Base-by-base conservation (phyloP, 2,329 filamentous ascomycete genomes). In the Fusarium camptoceras region DNA sequence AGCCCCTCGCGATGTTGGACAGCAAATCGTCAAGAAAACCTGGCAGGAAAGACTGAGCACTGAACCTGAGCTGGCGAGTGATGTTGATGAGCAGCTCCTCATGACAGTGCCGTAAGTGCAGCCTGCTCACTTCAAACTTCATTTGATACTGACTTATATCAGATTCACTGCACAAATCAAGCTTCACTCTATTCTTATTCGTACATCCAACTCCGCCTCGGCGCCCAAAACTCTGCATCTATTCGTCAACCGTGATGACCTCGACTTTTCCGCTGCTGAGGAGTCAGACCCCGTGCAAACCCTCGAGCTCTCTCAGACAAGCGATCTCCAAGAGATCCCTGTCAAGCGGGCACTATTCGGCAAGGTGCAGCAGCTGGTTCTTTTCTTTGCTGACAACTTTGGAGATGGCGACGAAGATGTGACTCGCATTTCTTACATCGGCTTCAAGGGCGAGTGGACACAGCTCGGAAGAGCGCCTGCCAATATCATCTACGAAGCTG, bases 331-430 rank as follows among this genome's bases (percentile, higher is more conserved):
- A 79, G 95, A 98, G 78, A 85, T 98, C 8, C 89, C 92, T 0
- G 90, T 99, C 31, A 94, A 93, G 81, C 89, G 96, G n/a, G 93
- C 93, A 6, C 85, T 92, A 24, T 99, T 98, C 85, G 93, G 92
- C 72, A 92, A 91, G 27, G 94, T 94, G n/a, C 91, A 93, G 49
- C 90, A 87, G 22, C 83, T 99, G 66, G 89, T 91, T 16, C 84
- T 99, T 51, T 98, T 98, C 83, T 92, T 98, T 74, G 91, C 93
- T 75, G 93, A 98, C 78, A 99, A 98, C 78, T 97, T 95, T 81
- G 87, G 89, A 73, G 87, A 89, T 49, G 93, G 89, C 0, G 92
- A 94, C 16, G 93, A 94, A 77, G 93, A 97, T 58, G 89, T 91
- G 58, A 95, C 93, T 46, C 86, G 89, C 50, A 79, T 98, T 3